These are phyloP conservation scores for Solanum bulbocastanum DNA, from an alignment of 257 asterid genomes.

Conservation along the genomic window DNA sequence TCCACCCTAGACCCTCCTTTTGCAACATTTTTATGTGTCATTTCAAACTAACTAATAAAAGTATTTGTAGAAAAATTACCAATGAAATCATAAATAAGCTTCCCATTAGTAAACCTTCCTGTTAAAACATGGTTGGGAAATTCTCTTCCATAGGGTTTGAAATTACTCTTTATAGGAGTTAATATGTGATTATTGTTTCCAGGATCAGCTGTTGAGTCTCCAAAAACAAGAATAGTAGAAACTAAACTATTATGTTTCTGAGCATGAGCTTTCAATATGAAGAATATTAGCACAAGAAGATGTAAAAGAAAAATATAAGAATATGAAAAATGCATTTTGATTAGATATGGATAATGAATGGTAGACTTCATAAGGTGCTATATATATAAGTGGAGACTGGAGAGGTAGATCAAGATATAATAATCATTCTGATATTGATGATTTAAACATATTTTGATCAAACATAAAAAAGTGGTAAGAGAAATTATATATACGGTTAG, in stretches of 20 bases:
- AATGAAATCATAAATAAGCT: conserved; percentile 51
- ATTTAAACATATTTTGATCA: too few relatives aligned
- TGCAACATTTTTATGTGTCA: not conserved
- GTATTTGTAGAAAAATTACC: conserved; percentile 19
- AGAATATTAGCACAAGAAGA: not conserved
- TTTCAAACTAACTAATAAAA: not conserved
- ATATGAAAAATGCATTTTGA: not conserved
- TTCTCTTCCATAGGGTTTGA: conserved; percentile 66
- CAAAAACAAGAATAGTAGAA: conserved; percentile 45
- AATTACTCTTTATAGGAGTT: conserved; percentile 41
- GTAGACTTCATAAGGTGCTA: not conserved
- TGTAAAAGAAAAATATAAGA: not conserved
- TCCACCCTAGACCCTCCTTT: not conserved
- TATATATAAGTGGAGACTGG: too few relatives aligned
- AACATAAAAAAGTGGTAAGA: too few relatives aligned
- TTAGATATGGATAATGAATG: not conserved
- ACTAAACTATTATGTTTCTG: not conserved
- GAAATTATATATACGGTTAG: too few relatives aligned
- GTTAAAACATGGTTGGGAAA: conserved; percentile 40
- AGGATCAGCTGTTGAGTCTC: conserved; percentile 76
- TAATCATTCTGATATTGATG: not conserved
- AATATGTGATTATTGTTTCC: conserved; percentile 61
- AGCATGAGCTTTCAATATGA: not conserved
- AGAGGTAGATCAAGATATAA: not conserved
- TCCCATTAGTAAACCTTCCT: conserved; percentile 72